phyloP scores from a whole-genome alignment of 1,139 yeast species.

The Hansenula lynferdii region DNA sequence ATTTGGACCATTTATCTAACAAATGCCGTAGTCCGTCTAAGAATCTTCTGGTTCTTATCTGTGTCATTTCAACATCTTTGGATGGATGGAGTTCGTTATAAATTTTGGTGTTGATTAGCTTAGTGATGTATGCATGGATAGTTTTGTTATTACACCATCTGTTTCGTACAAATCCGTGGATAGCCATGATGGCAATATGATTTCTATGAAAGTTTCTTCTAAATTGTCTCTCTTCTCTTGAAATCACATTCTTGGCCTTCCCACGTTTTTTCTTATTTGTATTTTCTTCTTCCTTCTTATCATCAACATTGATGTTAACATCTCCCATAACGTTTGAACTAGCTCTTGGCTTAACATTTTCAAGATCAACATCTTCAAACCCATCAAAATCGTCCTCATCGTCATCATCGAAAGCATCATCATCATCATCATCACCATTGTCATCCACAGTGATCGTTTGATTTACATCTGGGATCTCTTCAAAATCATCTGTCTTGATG shows the following conservation, averaged over 20 bases:
- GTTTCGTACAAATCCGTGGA: constrained; percentile 66
- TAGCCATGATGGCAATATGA: constrained; percentile 50
- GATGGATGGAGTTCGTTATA: constrained; percentile 45
- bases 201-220: constrained; percentile 57
- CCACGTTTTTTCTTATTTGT: constrained; percentile 16
- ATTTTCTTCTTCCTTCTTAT: constrained; percentile 9
- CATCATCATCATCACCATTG: constrained; percentile 15
- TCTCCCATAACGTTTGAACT: constrained; percentile 16
- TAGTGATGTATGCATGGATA: constrained; percentile 35
- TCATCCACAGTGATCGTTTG: constrained; percentile 33
- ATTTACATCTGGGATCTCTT: constrained; percentile 28
- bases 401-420: constrained; percentile 23
- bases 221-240: constrained; percentile 47
- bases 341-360: constrained; percentile 24
- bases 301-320: constrained; percentile 20
- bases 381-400: constrained; percentile 32
- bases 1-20: constrained; percentile 56
- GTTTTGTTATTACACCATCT: constrained; percentile 61
- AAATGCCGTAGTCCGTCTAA: constrained; percentile 69
- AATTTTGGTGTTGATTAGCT: constrained; percentile 42
- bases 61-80: constrained; percentile 27
- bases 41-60: constrained; percentile 59
- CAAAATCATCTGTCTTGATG: constrained; percentile 3
- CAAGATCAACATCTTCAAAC: constrained; percentile 37
- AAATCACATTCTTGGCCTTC: constrained; percentile 32